Base-by-base conservation (phyloP, 805 yeast species). In the Pichia exigua region DNA sequence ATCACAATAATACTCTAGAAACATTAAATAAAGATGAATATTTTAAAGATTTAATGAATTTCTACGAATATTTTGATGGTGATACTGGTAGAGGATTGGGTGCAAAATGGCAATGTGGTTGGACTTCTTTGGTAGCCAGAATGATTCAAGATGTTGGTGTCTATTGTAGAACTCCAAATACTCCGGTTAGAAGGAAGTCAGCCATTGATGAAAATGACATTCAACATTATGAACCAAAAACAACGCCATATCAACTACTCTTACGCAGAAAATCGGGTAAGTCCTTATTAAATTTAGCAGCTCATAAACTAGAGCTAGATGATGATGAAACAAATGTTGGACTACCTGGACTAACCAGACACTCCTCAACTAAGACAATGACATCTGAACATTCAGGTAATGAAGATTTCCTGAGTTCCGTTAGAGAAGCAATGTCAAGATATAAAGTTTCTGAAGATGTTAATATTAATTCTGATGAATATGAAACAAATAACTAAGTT, bases 51-150 rank as follows among this genome's bases (percentile, higher is more conserved):
- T 77, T 79, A 57, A 78, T 87, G 43, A 83, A 86, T 56, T 90
- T 87, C 65, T 86, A 80, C 65, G 97, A 90, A 71, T 90, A 85
- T 65, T 90, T 90, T 65, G 95, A 90, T 62, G 96, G 95, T 58
- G 97, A 90, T 65, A 85, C 94, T 2, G 97, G 97, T 41, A 78
- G 96, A 59, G 97, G 97, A 7, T 70, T 90, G 52, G 97, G 97
- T 35, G 89, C 96, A 1, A 82, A 90, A 48, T 96, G 91, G 72
- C 97, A 90, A 71, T 85, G 90, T 74, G 97, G 97, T 13, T 90
- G 97, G 97, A 90, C 97, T 1, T 91, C 95, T 0, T 75, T 91
- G 45, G 94, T 89, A 48, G 95, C 96, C 43, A 86, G 92, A 69
- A 81, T 90, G 79, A 87, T 91, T 62, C 94, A 87, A 64, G 92